Base-by-base conservation (phyloP, 148 eudicot species). In the Cornus florida region DNA sequence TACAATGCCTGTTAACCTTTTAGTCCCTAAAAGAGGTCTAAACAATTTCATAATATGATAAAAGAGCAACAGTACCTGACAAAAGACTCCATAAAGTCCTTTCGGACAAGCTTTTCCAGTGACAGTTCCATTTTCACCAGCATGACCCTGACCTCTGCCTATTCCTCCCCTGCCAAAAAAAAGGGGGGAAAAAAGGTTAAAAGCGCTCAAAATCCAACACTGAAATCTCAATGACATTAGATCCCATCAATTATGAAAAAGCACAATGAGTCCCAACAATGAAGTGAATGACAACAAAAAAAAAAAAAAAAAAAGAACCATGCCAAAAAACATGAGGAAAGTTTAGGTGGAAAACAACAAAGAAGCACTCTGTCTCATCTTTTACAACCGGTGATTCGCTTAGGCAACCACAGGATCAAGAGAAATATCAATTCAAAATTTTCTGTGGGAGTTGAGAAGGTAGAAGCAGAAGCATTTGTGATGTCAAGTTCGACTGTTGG, bases 41-140 rank as follows among this genome's bases (percentile, higher is more conserved):
- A 59, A 35, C n/a, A 12, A 38, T 64, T 43, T 28, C 12, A 69
- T 24, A 74, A 69, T 28, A 67, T 39, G 31, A 66, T 66, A 32
- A 72, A 43, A 74, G 14, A 81, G 72, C 66, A 79, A 77, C 53
- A 41, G 10, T 83, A 93, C 99, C 97, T 89, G 84, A 83, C 99
- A 96, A 83, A 96, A 96, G 75, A 90, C 88, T 59, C 99, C 99
- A 77, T 88, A 91, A 16, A 96, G 99, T 78, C 99, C 99, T 76
- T 80, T 82, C 0, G 99, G 99, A 82, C 99, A 96, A 43, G 86
- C 82, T 87, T 89, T 93, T 76, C 99, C 99, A 35, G 95, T 94
- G 74, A 96, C 79, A 67, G 95, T 92, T 84, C 99, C 99, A 80
- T 88, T 91, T 85, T 89, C 92, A 57, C 98, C 99, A 70, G 90